Base-by-base conservation (phyloP, 495 filamentous ascomycete genomes). In the Mytilinidion resinicola region DNA sequence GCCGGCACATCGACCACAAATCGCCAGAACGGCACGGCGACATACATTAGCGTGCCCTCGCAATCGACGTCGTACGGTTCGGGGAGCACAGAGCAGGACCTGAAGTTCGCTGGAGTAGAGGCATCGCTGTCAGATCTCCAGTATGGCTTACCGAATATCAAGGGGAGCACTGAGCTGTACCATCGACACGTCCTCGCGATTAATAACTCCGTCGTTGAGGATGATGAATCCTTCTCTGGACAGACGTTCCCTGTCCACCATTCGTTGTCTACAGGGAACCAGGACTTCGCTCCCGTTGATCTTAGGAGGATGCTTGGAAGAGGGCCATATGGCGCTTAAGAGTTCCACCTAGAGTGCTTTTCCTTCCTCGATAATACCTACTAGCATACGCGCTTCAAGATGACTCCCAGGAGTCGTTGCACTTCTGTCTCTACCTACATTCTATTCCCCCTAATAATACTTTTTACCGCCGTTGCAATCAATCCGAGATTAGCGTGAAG, bases 61-160 rank as follows among this genome's bases (percentile, higher is more conserved):
- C 70, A 72, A 30, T 78, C 68, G 46, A 73, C 60, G 15, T 78
- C 77, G 19, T 73, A 63, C 33, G 77, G 78, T 12, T 80, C 67
- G 44, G 85, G 84, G 0, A 76, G 70, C 36, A 78, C 80, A 1
- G 72, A 69, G 41, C 84, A 87, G 68, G 70, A 73, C 6, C 82
- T 86, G 57, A 67, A 62, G 1, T 84, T 87, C 46, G 38, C 49
- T 42, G 70, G 68, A n/a, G 57, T 63, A 17, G 70, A 69, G 12
- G 50, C 53, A 39, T 41, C 41, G 9, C 55, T 44, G 3, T 49
- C 63, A 7, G 44, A 34, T 12, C 14, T 55, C 15, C 55, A 63
- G 25, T 1, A 6, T 35, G 50, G 55, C 7, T 49, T 12, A n/a
- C 50, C 57, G 30, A 4, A 39, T 14, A 53, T 56, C 14, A 15